A percentile compares a stretch with the other conserved stretches of the same genome.
Conservation (phyloP, 208 protist genomes). For the Acanthamoeba comandoni region DNA sequence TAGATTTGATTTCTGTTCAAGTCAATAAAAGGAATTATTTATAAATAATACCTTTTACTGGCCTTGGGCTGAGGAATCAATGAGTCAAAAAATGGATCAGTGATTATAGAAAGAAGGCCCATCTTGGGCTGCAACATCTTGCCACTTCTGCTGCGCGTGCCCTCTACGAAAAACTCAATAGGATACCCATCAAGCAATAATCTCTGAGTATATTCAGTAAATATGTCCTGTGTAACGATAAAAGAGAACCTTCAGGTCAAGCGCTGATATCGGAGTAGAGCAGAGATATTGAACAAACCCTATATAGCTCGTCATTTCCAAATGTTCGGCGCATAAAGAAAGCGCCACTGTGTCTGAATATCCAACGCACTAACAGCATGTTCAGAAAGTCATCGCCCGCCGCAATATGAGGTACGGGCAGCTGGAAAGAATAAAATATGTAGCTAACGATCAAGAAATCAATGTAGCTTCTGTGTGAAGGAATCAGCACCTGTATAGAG, state of each 20-base stretch:
- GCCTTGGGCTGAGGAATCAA: background rate
- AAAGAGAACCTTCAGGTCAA: no score
- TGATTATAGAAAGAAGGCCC: constrained; percentile 77
- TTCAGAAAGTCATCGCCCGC: constrained; percentile 84
- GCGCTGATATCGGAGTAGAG: no score
- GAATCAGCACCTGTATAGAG: constrained; percentile 74
- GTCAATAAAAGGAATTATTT: constrained; percentile 25
- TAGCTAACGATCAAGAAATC: constrained; percentile 84
- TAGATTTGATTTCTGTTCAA: no score
- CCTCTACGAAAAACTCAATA: constrained; percentile 85
- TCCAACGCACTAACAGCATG: constrained; percentile 72
- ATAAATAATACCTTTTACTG: background rate
- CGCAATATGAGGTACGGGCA: constrained; percentile 80
- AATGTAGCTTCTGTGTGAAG: constrained; percentile 81
- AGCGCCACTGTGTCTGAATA: constrained; percentile 81
- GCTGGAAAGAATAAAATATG: constrained; percentile 75
- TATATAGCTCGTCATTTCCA: constrained; percentile 80
- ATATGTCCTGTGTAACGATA: background rate
- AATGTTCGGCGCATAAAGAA: constrained; percentile 83
- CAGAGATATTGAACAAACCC: no score
- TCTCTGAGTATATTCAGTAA: background rate
- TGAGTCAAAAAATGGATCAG: constrained; percentile 81
- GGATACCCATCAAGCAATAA: constrained; percentile 10
- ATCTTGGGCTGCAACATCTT: constrained; percentile 82
- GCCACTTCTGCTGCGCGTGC: constrained; percentile 80